Conservation (phyloP, 2,329 filamentous ascomycete genomes). For the Talaromyces sp. region DNA sequence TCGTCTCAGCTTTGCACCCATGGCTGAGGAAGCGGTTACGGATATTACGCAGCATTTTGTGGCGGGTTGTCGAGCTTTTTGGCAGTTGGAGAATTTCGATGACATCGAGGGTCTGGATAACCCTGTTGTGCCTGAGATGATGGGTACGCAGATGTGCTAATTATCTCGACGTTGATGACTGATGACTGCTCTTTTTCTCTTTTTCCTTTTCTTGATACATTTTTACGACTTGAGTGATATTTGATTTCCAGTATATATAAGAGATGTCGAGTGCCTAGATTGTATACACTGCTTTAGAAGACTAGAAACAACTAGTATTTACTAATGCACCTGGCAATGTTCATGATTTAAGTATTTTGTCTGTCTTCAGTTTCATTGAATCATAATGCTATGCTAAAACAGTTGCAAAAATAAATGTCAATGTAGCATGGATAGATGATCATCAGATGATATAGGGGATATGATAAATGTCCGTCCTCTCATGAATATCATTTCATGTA, state of each 20-base stretch:
- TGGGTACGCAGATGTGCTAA: slow-evolving; percentile 12
- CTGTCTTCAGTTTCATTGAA: too few species aligned
- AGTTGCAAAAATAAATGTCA: background rate
- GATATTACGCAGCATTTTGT: slow-evolving; percentile 62
- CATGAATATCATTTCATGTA: background rate
- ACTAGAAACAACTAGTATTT: background rate
- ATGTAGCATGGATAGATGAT: background rate
- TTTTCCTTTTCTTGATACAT: background rate
- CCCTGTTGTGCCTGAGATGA: slow-evolving; percentile 8
- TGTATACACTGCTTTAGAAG: background rate
- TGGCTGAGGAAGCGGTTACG: slow-evolving; percentile 67
- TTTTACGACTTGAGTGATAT: background rate
- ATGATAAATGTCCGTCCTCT: background rate
- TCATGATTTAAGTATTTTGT: too few species aligned
- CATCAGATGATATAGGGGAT: background rate
- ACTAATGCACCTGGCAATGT: background rate
- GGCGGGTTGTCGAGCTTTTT: slow-evolving; percentile 70
- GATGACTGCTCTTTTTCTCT: background rate
- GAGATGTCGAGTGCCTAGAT: background rate
- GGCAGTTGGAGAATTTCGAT: slow-evolving; percentile 61
- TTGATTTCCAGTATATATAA: background rate
- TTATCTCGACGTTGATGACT: background rate
- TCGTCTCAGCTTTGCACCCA: slow-evolving; percentile 80
- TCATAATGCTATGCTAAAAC: background rate
- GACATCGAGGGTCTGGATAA: slow-evolving; percentile 16